Conservation (phyloP, 768 basidiomycete genomes). For the Termitomyces sp. region DNA sequence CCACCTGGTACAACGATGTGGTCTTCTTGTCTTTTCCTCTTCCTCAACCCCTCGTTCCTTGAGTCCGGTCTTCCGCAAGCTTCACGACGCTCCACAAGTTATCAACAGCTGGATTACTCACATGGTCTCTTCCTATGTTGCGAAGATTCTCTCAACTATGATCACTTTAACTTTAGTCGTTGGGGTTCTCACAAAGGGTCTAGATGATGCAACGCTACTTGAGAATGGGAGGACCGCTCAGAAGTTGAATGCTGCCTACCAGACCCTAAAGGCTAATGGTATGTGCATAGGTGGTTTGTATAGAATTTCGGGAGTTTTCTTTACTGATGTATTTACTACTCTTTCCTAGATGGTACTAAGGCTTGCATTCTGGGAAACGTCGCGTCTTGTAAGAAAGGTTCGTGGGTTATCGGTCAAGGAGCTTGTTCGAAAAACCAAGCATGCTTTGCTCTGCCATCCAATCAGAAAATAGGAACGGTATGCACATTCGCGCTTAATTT, state of each 20-base stretch:
- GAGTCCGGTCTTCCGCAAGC: conserved; percentile 18
- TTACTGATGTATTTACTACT: background rate
- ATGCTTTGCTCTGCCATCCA: conserved; percentile 51
- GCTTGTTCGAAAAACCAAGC: conserved; percentile 28
- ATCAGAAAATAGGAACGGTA: conserved; percentile 40
- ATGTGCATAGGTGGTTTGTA: conserved; percentile 37
- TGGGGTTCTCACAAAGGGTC: conserved; percentile 23
- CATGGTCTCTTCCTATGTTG: too few species aligned
- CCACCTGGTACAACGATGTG: background rate
- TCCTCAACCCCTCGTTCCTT: background rate
- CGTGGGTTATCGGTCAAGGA: conserved; percentile 31
- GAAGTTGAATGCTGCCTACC: conserved; percentile 42
- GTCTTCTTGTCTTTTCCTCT: background rate
- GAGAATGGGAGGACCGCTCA: too few species aligned
- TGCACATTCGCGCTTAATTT: conserved; percentile 11
- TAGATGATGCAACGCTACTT: conserved; percentile 26
- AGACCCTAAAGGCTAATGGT: conserved; percentile 31
- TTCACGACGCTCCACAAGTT: conserved; percentile 22
- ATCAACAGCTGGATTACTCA: conserved; percentile 3
- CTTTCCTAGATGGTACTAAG: conserved; percentile 29
- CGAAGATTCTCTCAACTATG: too few species aligned
- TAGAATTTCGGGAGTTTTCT: too few species aligned
- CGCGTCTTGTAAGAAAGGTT: conserved; percentile 34
- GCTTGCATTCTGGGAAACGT: conserved; percentile 35
- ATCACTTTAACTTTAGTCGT: conserved; percentile 10